phyloP scores from a whole-genome alignment of 805 yeast genomes.

The Yueomyces sp. region DNA sequence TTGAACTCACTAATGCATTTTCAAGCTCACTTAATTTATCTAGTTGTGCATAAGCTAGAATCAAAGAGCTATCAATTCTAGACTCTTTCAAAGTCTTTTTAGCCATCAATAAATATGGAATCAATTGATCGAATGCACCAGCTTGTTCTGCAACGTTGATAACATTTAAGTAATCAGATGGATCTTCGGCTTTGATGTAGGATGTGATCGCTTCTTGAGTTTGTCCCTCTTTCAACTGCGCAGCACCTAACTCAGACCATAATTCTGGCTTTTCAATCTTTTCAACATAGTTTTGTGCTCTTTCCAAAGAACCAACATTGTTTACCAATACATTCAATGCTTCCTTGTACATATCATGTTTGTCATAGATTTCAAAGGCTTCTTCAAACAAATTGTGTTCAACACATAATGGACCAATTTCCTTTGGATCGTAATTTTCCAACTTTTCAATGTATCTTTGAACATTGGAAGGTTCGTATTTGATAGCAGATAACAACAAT shows the following conservation, averaged over 20 bases:
- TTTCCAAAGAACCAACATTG: slow-evolving; percentile 84
- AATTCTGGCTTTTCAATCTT: slow-evolving; percentile 72
- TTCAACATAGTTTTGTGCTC: slow-evolving; percentile 89
- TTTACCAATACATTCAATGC: slow-evolving; percentile 89
- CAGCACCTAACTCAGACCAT: slow-evolving; percentile 93
- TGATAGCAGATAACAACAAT: slow-evolving; percentile 84
- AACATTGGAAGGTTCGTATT: slow-evolving; percentile 84
- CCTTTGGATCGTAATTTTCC: slow-evolving; percentile 83
- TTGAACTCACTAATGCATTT: slow-evolving; percentile 68
- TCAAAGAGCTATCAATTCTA: slow-evolving; percentile 80
- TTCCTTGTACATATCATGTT: slow-evolving; percentile 58
- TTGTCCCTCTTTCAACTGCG: slow-evolving; percentile 88
- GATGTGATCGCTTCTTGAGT: slow-evolving; percentile 86
- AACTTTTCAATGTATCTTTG: slow-evolving; percentile 72
- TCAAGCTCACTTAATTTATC: slow-evolving; percentile 71
- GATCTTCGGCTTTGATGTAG: slow-evolving; percentile 83
- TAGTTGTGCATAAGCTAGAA: slow-evolving; percentile 73
- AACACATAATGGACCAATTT: slow-evolving; percentile 84
- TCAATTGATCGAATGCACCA: slow-evolving; percentile 88
- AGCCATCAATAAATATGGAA: slow-evolving; percentile 81
- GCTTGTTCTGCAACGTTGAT: slow-evolving; percentile 93
- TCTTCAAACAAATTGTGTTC: slow-evolving; percentile 85
- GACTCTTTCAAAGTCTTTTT: slow-evolving; percentile 87
- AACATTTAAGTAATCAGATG: slow-evolving; percentile 78
- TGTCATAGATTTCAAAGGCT: slow-evolving; percentile 85